These are phyloP conservation scores for Bauhinia variegata DNA, from an alignment of 306 rosid species.

Conservation along the genomic window DNA sequence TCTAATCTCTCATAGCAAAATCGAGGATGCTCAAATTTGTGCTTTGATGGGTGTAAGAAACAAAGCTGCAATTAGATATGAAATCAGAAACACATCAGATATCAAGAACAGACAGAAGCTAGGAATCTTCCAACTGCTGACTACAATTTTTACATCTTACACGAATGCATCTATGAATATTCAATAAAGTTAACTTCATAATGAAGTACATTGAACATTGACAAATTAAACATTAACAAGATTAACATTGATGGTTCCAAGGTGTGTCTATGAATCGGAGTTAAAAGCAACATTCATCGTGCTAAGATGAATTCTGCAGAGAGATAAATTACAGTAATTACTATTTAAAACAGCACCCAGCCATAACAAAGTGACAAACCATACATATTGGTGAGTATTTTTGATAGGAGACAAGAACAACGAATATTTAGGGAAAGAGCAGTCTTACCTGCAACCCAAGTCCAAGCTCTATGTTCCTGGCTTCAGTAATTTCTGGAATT, in stretches of 20 bases:
- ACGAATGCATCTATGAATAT: neutral
- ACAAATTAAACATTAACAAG: conserved; percentile 12
- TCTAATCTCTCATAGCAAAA: conserved; percentile 91
- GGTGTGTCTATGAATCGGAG: neutral
- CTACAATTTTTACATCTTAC: neutral
- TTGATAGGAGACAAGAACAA: conserved; percentile 31
- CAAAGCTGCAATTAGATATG: conserved; percentile 66
- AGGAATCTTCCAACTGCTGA: conserved; percentile 17
- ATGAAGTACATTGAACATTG: conserved; percentile 18
- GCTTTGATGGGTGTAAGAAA: conserved; percentile 89
- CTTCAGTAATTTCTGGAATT: conserved; percentile 79
- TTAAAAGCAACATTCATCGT: neutral
- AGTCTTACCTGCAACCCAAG: conserved; percentile 85
- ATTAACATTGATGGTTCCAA: conserved; percentile 22
- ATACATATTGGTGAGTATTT: neutral
- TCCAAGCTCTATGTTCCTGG: conserved; percentile 92
- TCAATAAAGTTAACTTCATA: conserved; percentile 20
- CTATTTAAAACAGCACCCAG: conserved; percentile 13
- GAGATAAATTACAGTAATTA: conserved; percentile 4
- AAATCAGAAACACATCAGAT: conserved; percentile 33
- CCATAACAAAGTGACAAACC: neutral
- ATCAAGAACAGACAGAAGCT: conserved; percentile 46
- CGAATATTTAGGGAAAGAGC: conserved; percentile 19
- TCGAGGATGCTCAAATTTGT: conserved; percentile 94
- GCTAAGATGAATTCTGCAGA: conserved; percentile 4